These are phyloP conservation scores for Elsinoe batatas DNA, from an alignment of 2,329 filamentous ascomycete genomes.

Conservation along the genomic window DNA sequence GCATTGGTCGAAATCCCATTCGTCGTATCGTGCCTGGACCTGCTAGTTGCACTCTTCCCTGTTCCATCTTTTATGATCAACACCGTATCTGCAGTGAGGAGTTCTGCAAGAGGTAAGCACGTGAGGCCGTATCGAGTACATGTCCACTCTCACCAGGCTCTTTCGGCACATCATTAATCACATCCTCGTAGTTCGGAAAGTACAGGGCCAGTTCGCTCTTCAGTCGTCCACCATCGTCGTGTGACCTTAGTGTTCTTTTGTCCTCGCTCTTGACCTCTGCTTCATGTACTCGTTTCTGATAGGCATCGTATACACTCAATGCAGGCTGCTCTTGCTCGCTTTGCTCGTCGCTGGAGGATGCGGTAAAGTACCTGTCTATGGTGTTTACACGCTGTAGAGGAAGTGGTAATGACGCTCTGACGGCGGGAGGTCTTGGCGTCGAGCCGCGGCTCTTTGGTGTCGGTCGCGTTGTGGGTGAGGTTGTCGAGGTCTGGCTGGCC, in stretches of 20 bases:
- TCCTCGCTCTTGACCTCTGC: conserved; percentile 37
- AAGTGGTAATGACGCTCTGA: not conserved
- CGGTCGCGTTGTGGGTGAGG: conserved; percentile 8
- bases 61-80: conserved; percentile 58
- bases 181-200: conserved; percentile 88
- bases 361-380: conserved; percentile 10
- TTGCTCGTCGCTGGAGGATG: not conserved
- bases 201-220: conserved; percentile 88
- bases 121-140: not conserved
- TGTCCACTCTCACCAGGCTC: conserved; percentile 39
- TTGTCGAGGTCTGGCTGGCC: not conserved
- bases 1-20: not conserved
- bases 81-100: conserved; percentile 61
- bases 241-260: conserved; percentile 71
- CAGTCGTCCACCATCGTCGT: conserved; percentile 69
- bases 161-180: conserved; percentile 75
- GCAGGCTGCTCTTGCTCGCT: conserved; percentile 8
- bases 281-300: conserved; percentile 18
- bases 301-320: conserved; percentile 4
- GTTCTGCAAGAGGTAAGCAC: conserved; percentile 44
- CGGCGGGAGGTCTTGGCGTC: conserved; percentile 2
- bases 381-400: not conserved
- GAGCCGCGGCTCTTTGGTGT: conserved; percentile 1
- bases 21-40: conserved; percentile 15
- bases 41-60: not conserved